A percentile compares a stretch with the other conserved stretches of the same genome.
These are phyloP conservation scores for Candida jianshihensis DNA, from an alignment of 805 yeast genomes.

Conservation along the genomic window DNA sequence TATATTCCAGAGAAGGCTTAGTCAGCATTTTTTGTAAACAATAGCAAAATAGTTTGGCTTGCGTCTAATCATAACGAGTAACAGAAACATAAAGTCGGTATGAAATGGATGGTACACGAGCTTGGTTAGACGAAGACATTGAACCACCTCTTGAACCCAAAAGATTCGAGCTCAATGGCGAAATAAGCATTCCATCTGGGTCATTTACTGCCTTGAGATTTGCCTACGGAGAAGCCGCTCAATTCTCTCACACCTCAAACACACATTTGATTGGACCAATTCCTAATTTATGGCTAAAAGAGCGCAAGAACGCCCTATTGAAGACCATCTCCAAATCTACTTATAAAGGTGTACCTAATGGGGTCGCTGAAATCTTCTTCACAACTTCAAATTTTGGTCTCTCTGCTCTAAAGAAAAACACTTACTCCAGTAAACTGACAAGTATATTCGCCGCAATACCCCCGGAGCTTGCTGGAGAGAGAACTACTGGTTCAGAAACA, in stretches of 20 bases:
- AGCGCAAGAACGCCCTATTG: constrained; percentile 25
- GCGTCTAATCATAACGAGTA: too few species aligned
- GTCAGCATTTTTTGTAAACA: too few species aligned
- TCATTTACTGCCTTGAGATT: constrained; percentile 61
- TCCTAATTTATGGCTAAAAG: constrained; percentile 49
- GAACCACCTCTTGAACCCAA: too few species aligned
- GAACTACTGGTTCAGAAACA: constrained; percentile 1
- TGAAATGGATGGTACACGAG: too few species aligned
- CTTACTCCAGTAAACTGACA: too few species aligned
- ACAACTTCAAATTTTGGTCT: constrained; percentile 4
- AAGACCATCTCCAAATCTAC: constrained; percentile 10
- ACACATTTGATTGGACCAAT: constrained; percentile 48
- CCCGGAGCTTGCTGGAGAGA: constrained; percentile 6
- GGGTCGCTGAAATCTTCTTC: constrained; percentile 3
- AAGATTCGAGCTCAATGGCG: too few species aligned
- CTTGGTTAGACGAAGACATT: too few species aligned
- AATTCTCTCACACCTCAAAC: constrained; percentile 42
- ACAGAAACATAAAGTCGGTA: too few species aligned
- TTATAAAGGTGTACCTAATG: constrained; percentile 2
- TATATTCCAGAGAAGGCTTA: too few species aligned
- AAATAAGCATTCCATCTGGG: constrained; percentile 40
- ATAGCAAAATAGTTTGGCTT: too few species aligned
- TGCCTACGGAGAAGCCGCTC: constrained; percentile 41
- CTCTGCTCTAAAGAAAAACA: too few species aligned
- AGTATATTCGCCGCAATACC: too few species aligned